Evolutionary conservation across 2,329 filamentous ascomycete species (phyloP).

Genomic region (Cordyceps pruinosa): DNA sequence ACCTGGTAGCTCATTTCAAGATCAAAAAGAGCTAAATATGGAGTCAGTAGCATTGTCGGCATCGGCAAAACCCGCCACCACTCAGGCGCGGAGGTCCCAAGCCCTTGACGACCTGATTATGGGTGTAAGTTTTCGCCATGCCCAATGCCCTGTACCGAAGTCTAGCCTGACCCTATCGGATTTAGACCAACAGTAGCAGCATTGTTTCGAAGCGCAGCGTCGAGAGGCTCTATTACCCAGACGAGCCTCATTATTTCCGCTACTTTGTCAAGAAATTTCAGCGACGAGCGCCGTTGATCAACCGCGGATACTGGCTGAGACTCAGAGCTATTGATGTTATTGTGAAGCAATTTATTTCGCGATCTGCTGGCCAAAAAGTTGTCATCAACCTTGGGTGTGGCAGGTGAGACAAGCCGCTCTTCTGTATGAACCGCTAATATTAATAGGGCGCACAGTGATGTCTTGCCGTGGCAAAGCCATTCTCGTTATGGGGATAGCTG

Average conservation of each 20-base stretch:
- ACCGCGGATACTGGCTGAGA: constrained; percentile 80
- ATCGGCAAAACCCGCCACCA: constrained; percentile 1
- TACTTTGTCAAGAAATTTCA: constrained; percentile 83
- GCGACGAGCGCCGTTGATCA: constrained; percentile 79
- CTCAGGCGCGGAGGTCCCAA: constrained; percentile 21
- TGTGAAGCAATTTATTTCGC: constrained; percentile 65
- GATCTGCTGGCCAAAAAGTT: constrained; percentile 54
- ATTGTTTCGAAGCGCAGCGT: constrained; percentile 91
- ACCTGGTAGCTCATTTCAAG: neutral
- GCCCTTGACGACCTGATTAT: constrained; percentile 46
- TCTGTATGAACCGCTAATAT: neutral
- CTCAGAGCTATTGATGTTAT: constrained; percentile 74
- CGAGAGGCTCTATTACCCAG: constrained; percentile 74
- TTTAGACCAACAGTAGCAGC: constrained; percentile 78
- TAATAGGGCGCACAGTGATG: constrained; percentile 54
- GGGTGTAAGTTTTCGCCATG: constrained; percentile 37
- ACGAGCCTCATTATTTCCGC: constrained; percentile 76
- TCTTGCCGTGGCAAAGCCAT: constrained; percentile 78
- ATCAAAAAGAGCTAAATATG: neutral
- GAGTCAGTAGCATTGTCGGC: neutral
- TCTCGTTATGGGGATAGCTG: constrained; percentile 56
- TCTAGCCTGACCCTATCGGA: neutral
- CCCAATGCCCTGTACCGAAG: too few relatives aligned
- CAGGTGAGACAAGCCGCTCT: constrained; percentile 54
- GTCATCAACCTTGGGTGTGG: constrained; percentile 84